Conservation (phyloP, 371 early-diverging fungal genomes). For the Mucor circinelloides region DNA sequence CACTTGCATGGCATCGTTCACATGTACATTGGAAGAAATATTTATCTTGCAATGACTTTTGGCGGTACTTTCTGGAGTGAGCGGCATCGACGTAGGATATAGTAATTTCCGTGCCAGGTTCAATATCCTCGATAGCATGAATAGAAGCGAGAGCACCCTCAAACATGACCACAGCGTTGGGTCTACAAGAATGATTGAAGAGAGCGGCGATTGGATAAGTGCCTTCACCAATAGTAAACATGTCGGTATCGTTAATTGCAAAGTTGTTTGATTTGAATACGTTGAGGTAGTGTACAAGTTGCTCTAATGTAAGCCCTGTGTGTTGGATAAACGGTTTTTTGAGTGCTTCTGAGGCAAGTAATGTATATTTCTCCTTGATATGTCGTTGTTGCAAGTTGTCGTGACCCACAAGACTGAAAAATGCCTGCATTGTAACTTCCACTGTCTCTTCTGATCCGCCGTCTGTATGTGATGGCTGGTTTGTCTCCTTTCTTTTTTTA, state of each 20-base stretch:
- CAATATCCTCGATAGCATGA: slow-evolving; percentile 66
- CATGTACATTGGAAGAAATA: slow-evolving; percentile 82
- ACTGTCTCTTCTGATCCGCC: slow-evolving; percentile 28
- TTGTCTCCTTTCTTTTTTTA: slow-evolving; percentile 13
- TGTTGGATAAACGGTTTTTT: slow-evolving; percentile 29
- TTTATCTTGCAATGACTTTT: slow-evolving; percentile 56
- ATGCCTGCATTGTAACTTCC: slow-evolving; percentile 48
- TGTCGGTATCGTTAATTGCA: slow-evolving; percentile 62
- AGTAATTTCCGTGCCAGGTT: slow-evolving; percentile 70
- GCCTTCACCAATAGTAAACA: slow-evolving; percentile 75
- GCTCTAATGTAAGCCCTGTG: slow-evolving; percentile 19
- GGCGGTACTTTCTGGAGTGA: slow-evolving; percentile 59
- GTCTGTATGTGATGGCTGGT: background rate
- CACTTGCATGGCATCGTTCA: slow-evolving; percentile 52
- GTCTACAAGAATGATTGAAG: slow-evolving; percentile 88
- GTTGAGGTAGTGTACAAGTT: slow-evolving; percentile 55
- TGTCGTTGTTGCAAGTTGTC: slow-evolving; percentile 24
- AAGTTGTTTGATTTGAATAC: slow-evolving; percentile 83
- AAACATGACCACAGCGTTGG: slow-evolving; percentile 74
- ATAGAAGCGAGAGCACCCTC: slow-evolving; percentile 57
- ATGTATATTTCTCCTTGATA: slow-evolving; percentile 9
- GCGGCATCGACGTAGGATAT: slow-evolving; percentile 79
- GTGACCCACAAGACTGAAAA: slow-evolving; percentile 45
- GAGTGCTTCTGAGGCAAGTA: slow-evolving; percentile 18
- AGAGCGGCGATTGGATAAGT: slow-evolving; percentile 78